Conservation (phyloP, 116 monocot species). For the Zostera marina region DNA sequence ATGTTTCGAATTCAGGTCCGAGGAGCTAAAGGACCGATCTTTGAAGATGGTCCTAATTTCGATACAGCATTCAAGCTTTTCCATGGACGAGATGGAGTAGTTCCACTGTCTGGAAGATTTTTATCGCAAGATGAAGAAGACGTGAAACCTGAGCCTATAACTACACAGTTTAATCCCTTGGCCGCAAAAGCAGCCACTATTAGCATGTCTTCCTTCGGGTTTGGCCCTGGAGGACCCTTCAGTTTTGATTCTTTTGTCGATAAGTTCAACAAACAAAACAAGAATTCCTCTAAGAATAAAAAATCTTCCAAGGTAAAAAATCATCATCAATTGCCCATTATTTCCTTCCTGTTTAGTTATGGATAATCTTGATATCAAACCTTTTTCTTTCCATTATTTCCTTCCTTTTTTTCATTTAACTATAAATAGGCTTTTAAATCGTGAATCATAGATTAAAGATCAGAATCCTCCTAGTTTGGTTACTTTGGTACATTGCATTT, state of each 20-base stretch:
- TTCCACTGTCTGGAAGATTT: conserved; percentile 47
- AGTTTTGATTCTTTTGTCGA: conserved; percentile 51
- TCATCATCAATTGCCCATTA: neutral
- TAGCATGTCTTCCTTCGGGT: conserved; percentile 68
- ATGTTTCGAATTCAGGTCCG: conserved; percentile 15
- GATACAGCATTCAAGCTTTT: conserved; percentile 73
- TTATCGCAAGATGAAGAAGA: conserved; percentile 15
- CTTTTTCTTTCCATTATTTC: too few species aligned
- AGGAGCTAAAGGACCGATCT: conserved; percentile 69
- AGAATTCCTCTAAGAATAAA: conserved; percentile 27
- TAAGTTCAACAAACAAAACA: conserved; percentile 44
- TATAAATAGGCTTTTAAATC: too few species aligned
- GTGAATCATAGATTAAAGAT: too few species aligned
- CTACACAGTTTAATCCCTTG: conserved; percentile 53
- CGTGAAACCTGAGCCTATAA: conserved; percentile 8
- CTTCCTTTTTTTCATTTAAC: too few species aligned
- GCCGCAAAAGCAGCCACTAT: conserved; percentile 74
- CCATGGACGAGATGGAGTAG: conserved; percentile 75
- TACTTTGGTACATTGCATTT: too few species aligned
- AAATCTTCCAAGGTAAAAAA: conserved; percentile 27
- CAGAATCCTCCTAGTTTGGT: too few species aligned
- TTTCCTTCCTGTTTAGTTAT: neutral
- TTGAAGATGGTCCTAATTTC: conserved; percentile 88
- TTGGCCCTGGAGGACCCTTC: conserved; percentile 51
- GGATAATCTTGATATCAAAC: neutral